Conservation (phyloP, 192 early-diverging fungal genomes). For the Allomyces arbusculus region DNA sequence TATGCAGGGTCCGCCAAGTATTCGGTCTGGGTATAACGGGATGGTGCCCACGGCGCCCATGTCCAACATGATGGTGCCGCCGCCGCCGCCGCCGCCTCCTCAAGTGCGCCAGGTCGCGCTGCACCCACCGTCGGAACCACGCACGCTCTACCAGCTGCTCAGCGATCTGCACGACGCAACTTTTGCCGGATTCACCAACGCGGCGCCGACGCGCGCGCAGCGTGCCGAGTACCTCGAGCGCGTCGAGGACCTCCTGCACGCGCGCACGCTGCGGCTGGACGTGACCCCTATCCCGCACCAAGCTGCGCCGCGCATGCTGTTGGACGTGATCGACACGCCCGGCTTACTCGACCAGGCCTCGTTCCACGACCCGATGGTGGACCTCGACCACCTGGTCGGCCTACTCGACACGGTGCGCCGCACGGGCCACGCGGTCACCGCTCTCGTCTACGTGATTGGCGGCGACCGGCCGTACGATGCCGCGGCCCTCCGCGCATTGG, state of each 20-base stretch:
- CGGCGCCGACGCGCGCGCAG: neutral
- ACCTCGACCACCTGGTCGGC: neutral
- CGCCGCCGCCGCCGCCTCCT: neutral
- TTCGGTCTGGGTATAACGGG: too few species aligned
- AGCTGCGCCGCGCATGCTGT: neutral
- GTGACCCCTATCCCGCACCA: neutral
- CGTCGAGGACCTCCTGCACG: neutral
- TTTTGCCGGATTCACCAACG: neutral
- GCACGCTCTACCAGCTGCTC: neutral
- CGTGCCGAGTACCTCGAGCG: neutral
- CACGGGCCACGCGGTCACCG: neutral
- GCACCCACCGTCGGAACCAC: neutral
- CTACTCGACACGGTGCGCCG: neutral
- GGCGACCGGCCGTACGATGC: neutral
- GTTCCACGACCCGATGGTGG: neutral
- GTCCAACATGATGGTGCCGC: neutral
- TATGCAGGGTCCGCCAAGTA: too few species aligned
- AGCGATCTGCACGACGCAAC: neutral
- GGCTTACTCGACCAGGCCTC: neutral
- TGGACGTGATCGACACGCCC: neutral
- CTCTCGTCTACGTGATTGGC: neutral
- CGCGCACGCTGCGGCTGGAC: neutral
- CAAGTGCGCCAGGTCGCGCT: too few species aligned
- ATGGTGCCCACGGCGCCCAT: too few species aligned
- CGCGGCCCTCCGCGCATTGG: neutral